Conservation (phyloP, 2,329 filamentous ascomycete species). For the Cladophialophora exuberans region DNA sequence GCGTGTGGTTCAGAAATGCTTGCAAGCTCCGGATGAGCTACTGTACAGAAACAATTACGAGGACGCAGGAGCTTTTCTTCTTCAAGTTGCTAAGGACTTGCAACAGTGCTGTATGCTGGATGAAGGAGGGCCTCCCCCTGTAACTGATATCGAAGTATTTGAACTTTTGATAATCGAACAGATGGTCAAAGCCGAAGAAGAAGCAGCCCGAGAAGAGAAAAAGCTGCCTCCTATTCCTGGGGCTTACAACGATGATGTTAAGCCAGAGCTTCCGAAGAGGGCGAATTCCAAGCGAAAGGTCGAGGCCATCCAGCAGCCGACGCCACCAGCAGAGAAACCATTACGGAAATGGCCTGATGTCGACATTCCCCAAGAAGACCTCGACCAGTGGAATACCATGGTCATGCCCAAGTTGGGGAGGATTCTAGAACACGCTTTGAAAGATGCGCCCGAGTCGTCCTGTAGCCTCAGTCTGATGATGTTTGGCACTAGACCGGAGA, state of each 20-base stretch:
- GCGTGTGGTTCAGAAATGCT: conserved; percentile 64
- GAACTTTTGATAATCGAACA: conserved; percentile 32
- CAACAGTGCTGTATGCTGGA: conserved; percentile 33
- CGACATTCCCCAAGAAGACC: conserved; percentile 58
- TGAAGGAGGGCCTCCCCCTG: conserved; percentile 32
- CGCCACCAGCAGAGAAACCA: conserved; percentile 26
- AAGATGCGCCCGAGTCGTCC: conserved; percentile 60
- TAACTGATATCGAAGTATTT: conserved; percentile 33
- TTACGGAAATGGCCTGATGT: conserved; percentile 52
- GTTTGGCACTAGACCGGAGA: conserved; percentile 60
- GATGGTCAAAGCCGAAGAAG: conserved; percentile 30
- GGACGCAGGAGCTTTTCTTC: conserved; percentile 31
- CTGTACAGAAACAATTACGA: conserved; percentile 30
- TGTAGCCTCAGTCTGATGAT: conserved; percentile 64
- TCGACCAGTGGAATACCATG: conserved; percentile 62
- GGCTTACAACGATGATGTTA: conserved; percentile 6
- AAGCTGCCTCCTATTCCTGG: conserved; percentile 7
- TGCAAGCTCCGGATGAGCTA: conserved; percentile 55
- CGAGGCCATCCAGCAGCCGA: conserved; percentile 19
- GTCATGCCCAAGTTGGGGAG: conserved; percentile 62
- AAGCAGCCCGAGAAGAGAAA: conserved; percentile 16
- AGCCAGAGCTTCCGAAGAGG: conserved; percentile 17
- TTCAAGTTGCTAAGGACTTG: conserved; percentile 32
- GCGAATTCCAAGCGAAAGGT: conserved; percentile 26
- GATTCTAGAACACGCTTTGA: conserved; percentile 61